A percentile compares a stretch with the other conserved stretches of the same genome.
phyloP scores from a whole-genome alignment of 495 filamentous ascomycete species.

The Aspergillus baeticus region DNA sequence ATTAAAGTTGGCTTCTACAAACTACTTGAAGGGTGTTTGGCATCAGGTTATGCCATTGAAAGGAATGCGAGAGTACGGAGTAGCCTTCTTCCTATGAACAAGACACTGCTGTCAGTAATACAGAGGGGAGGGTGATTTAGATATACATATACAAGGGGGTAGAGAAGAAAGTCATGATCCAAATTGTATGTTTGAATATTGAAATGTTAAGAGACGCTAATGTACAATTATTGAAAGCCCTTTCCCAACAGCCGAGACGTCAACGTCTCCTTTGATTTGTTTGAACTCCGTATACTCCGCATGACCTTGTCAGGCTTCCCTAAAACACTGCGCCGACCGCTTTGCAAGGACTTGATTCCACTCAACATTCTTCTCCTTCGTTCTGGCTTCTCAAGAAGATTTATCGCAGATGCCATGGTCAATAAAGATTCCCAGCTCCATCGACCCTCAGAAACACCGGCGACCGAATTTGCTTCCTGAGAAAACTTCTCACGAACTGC shows the following conservation, averaged over 20 bases:
- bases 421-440: constrained; percentile 46
- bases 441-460: constrained; percentile 33
- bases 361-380: constrained; percentile 28
- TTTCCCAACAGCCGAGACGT: constrained; percentile 39
- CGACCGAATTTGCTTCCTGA: constrained; percentile 27
- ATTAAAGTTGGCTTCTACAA: too few relatives aligned
- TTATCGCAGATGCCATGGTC: constrained; percentile 47
- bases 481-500: constrained; percentile 45
- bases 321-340: constrained; percentile 37
- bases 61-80: too few relatives aligned
- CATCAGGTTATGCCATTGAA: too few relatives aligned
- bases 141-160: too few relatives aligned
- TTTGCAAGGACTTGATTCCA: constrained; percentile 26
- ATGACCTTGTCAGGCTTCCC: constrained; percentile 30
- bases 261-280: constrained; percentile 27
- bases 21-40: too few relatives aligned
- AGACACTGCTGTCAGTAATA: too few relatives aligned
- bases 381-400: constrained; percentile 40
- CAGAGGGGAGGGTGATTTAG: too few relatives aligned
- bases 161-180: too few relatives aligned
- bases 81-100: too few relatives aligned
- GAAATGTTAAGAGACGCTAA: constrained; percentile 15
- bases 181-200: not conserved
- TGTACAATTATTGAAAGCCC: constrained; percentile 31
- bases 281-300: constrained; percentile 46